phyloP scores from a whole-genome alignment of 169 alveolate species.

The Miamiensis avidus region DNA sequence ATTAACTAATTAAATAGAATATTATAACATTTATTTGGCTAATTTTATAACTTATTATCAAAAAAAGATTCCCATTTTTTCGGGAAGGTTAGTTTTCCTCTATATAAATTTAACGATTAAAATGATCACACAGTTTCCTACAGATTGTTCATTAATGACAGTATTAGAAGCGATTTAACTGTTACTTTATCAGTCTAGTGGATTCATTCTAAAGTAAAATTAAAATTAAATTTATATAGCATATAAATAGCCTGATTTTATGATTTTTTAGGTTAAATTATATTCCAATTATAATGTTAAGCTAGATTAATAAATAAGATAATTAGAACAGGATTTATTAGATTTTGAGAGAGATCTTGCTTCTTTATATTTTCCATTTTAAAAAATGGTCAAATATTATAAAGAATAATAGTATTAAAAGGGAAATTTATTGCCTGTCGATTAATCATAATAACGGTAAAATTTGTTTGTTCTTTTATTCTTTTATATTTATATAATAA shows the following conservation, averaged over 20 bases:
- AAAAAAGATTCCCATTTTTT: neutral
- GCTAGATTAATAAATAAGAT: neutral
- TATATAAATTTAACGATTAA: neutral
- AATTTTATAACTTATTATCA: too few relatives aligned
- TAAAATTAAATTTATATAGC: too few relatives aligned
- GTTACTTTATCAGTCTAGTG: neutral
- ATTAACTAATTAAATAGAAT: too few relatives aligned
- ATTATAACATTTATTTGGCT: too few relatives aligned
- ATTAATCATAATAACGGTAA: too few relatives aligned
- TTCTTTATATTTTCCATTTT: neutral
- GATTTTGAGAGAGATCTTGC: neutral
- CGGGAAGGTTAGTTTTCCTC: neutral
- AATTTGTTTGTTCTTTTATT: too few relatives aligned
- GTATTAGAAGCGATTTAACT: neutral
- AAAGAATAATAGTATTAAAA: too few relatives aligned
- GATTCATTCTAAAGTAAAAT: neutral
- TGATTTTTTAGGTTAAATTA: neutral
- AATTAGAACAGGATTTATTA: neutral
- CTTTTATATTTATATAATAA: too few relatives aligned
- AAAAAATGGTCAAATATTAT: too few relatives aligned
- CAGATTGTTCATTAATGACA: neutral
- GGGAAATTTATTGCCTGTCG: too few relatives aligned
- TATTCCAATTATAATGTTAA: neutral
- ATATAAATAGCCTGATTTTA: too few relatives aligned
- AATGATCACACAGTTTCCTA: neutral